Percentiles rank a stretch among this genome's conserved stretches.
These are phyloP conservation scores for Hypoxylon subgilvum DNA, from an alignment of 495 filamentous ascomycete genomes.

Conservation along the genomic window DNA sequence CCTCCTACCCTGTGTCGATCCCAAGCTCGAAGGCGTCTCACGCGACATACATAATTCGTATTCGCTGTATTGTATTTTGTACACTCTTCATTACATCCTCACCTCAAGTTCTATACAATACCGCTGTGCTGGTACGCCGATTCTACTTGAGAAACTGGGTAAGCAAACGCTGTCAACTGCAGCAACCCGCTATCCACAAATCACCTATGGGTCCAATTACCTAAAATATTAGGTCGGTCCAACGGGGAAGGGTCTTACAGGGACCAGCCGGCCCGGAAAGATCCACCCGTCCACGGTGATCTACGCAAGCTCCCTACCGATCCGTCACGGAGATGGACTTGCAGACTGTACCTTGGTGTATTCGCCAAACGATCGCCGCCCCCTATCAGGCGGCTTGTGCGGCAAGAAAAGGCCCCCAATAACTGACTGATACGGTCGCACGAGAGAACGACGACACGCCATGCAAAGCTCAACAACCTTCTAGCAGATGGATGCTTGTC, in stretches of 20 bases:
- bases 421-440: too few relatives aligned
- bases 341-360: too few relatives aligned
- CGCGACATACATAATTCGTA: not conserved
- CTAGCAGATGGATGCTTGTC: too few relatives aligned
- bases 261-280: constrained; percentile 6
- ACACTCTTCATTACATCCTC: too few relatives aligned
- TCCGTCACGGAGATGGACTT: constrained; percentile 16
- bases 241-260: not conserved
- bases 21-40: not conserved
- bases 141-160: not conserved
- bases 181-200: constrained; percentile 5
- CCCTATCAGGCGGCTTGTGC: too few relatives aligned
- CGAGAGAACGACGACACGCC: too few relatives aligned
- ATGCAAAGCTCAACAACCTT: too few relatives aligned
- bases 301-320: constrained; percentile 25
- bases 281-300: constrained; percentile 15
- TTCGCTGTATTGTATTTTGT: too few relatives aligned
- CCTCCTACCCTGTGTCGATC: constrained; percentile 23
- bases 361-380: constrained; percentile 1
- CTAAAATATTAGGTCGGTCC: too few relatives aligned
- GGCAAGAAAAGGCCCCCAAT: too few relatives aligned
- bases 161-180: constrained; percentile 2
- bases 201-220: too few relatives aligned
- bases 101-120: too few relatives aligned
- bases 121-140: not conserved